Evolutionary conservation across 441 rosid species (phyloP).

Genomic region (Omphalea diandra): DNA sequence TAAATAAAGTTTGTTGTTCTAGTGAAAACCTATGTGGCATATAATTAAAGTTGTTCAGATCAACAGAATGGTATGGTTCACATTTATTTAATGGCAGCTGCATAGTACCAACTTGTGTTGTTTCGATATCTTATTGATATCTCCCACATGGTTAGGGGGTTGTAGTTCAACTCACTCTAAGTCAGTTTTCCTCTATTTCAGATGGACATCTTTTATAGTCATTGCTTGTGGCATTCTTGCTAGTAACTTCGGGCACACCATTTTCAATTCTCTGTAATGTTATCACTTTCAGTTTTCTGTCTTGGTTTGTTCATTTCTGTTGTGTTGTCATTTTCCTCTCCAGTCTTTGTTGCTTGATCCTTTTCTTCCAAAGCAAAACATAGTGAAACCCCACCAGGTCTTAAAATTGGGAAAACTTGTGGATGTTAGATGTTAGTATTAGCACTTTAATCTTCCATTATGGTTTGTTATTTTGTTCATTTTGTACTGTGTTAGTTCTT

Average conservation of each 20-base stretch:
- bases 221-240: background rate
- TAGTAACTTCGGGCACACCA: background rate
- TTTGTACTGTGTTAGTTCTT: background rate
- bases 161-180: background rate
- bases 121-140: background rate
- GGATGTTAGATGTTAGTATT: background rate
- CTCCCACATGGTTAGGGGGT: background rate
- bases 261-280: too few species aligned
- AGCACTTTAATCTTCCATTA: background rate
- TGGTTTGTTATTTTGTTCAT: background rate
- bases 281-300: background rate
- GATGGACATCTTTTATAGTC: background rate
- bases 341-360: background rate
- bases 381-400: background rate
- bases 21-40: background rate
- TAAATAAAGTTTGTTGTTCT: background rate
- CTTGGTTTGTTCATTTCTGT: slow-evolving; percentile 1
- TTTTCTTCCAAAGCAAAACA: background rate
- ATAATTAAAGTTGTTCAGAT: background rate
- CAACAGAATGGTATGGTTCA: background rate
- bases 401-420: background rate
- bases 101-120: background rate
- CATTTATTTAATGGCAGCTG: background rate
- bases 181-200: too few species aligned
- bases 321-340: background rate